Evolutionary conservation across 140 eudicot genomes (phyloP).

Genomic region (Senecio squalidus): DNA sequence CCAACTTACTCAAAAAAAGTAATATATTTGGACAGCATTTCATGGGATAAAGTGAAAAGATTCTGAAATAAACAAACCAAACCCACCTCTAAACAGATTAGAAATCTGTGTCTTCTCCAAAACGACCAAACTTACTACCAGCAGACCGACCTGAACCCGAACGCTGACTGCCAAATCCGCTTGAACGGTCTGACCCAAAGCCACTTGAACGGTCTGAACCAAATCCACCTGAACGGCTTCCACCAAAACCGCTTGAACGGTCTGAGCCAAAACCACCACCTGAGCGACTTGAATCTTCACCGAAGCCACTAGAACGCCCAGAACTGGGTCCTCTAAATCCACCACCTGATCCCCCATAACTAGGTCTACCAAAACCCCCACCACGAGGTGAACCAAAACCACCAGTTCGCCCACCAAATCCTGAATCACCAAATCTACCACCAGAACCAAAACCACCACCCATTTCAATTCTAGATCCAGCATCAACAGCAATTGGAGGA

Average conservation of each 20-base stretch:
- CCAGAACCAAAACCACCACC: slow-evolving; percentile 60
- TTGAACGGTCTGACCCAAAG: too few relatives aligned
- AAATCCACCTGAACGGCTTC: slow-evolving; percentile 22
- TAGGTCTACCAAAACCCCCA: slow-evolving; percentile 46
- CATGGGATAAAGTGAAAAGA: too few relatives aligned
- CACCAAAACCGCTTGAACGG: slow-evolving; percentile 43
- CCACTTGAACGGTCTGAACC: slow-evolving; percentile 43
- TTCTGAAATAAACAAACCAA: background rate
- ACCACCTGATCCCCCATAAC: slow-evolving; percentile 41
- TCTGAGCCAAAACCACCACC: slow-evolving; percentile 32
- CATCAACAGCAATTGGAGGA: slow-evolving; percentile 61
- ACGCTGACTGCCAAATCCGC: slow-evolving; percentile 37
- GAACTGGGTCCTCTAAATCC: slow-evolving; percentile 38
- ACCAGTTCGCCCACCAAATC: slow-evolving; percentile 31
- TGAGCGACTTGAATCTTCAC: slow-evolving; percentile 25
- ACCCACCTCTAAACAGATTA: slow-evolving; percentile 20
- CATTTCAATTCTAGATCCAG: slow-evolving; percentile 45
- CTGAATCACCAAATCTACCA: slow-evolving; percentile 47
- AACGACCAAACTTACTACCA: slow-evolving; percentile 37
- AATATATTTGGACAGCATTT: too few relatives aligned
- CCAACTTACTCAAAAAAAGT: too few relatives aligned
- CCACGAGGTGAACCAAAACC: slow-evolving; percentile 42
- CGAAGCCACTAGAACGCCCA: slow-evolving; percentile 51
- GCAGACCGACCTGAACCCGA: slow-evolving; percentile 29
- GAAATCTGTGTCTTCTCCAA: slow-evolving; percentile 30